Percentiles rank a stretch among this genome's conserved stretches.
Conservation (phyloP, 2,329 filamentous ascomycete genomes). For the Phyllosticta citriasiana region DNA sequence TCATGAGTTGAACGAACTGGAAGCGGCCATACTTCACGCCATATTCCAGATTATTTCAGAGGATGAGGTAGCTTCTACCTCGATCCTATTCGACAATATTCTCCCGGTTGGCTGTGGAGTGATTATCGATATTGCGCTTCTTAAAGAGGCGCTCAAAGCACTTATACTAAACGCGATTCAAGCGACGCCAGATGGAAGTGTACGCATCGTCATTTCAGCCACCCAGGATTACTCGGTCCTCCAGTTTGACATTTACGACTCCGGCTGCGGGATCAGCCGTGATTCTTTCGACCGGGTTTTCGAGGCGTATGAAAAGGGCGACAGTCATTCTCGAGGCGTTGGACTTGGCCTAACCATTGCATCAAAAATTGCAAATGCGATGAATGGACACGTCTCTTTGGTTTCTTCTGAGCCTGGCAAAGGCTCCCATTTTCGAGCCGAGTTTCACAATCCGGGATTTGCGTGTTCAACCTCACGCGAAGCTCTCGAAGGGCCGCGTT, state of each 20-base stretch:
- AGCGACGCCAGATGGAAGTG: conserved; percentile 24
- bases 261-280: conserved; percentile 30
- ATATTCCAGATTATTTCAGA: conserved; percentile 21
- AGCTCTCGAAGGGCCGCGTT: neutral
- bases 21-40: conserved; percentile 24
- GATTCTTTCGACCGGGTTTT: conserved; percentile 33
- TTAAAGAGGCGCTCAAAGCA: conserved; percentile 34
- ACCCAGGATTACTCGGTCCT: conserved; percentile 21
- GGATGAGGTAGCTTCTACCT: conserved; percentile 18
- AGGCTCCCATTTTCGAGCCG: conserved; percentile 35
- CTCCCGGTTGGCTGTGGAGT: conserved; percentile 23
- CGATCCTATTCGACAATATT: conserved; percentile 25
- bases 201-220: conserved; percentile 26
- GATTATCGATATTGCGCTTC: conserved; percentile 27
- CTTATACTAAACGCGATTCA: conserved; percentile 35
- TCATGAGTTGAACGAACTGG: conserved; percentile 23
- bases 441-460: conserved; percentile 21
- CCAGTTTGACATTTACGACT: conserved; percentile 34
- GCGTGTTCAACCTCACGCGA: conserved; percentile 9
- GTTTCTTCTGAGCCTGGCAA: conserved; percentile 25
- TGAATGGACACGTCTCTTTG: conserved; percentile 30
- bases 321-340: conserved; percentile 28
- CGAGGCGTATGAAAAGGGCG: conserved; percentile 34
- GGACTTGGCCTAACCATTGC: conserved; percentile 37
- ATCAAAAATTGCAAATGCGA: conserved; percentile 30